Evolutionary conservation across 2,329 filamentous ascomycete species (phyloP), one percentile per base, ranked within the genome.

Genomic region (Didymella pomorum): DNA sequence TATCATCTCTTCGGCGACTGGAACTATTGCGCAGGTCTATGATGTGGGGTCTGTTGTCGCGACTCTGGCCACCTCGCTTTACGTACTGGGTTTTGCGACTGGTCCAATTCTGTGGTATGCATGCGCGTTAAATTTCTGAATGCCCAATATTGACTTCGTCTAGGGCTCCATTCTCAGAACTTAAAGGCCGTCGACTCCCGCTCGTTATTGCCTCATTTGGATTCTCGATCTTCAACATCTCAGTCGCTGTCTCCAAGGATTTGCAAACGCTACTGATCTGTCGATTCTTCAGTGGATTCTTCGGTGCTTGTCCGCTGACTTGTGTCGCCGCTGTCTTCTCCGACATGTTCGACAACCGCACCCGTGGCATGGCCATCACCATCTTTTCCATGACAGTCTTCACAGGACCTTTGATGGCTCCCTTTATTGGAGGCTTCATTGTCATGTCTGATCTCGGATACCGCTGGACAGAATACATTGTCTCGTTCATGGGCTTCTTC

Each of bases 391-490:
- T 81, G 67, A 82, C 79, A 3, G 82, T 81, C 0, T 85, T 86
- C 60, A 73, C 80, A 3, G 83, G 83, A 0, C 83, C 83, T 0
- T 84, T 29, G 7, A 65, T 84, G 9, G 83, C 82, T 2, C 83
- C 83, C 3, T 85, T 84, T 54, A 80, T 85, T 45, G 83, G 83
- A 42, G 83, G 83, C 11, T 85, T 84, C 70, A 83, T 83, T 58
- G 78, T 81, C 62, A 78, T 81, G 57, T 80, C 79, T 37, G 61
- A 78, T 20, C 76, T 84, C 1, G 82, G 82, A 28, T 86, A 83
- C 82, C 79, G 83, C 41, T 86, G 82, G 82, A 85, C 83, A 1
- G 75, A 81, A 28, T 87, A 84, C 64, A 78, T 87, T 43, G 78
- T 81, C 2, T 80, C 80, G 0, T 81, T 87, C 63, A 84, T 87